Conservation (phyloP, 305 asterid genomes). For the Fraxinus xanthoxyloides region DNA sequence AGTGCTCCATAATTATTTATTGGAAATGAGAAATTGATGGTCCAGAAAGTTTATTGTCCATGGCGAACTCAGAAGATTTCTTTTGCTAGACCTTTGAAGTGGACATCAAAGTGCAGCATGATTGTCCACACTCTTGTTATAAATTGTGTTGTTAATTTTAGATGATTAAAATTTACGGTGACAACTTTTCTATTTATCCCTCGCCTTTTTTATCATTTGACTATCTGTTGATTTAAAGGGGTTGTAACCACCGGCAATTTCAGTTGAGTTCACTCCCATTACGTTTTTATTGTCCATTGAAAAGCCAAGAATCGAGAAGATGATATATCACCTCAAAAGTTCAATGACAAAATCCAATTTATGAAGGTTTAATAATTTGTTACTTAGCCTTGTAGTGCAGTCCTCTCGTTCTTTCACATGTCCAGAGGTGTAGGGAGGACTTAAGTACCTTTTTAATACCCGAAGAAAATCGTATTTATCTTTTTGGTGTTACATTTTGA, state of each 20-base stretch:
- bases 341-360: constrained; percentile 6
- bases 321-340: neutral
- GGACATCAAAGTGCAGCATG: neutral
- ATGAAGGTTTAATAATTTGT: constrained; percentile 1
- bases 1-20: neutral
- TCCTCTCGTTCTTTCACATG: neutral
- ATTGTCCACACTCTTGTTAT: neutral
- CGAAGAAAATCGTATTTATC: neutral
- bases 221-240: neutral
- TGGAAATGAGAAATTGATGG: neutral
- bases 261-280: neutral
- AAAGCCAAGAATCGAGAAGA: neutral
- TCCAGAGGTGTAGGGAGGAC: neutral
- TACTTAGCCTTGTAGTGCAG: constrained; percentile 15
- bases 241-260: neutral
- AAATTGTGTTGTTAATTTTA: neutral
- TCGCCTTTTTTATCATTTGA: constrained; percentile 1
- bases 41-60: neutral
- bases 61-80: neutral
- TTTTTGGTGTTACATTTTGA: neutral
- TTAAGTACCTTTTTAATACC: neutral
- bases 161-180: neutral
- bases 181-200: neutral
- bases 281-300: neutral
- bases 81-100: neutral